Evolutionary conservation across 2,329 filamentous ascomycete species (phyloP).

Genomic region (Penicillium hordei): DNA sequence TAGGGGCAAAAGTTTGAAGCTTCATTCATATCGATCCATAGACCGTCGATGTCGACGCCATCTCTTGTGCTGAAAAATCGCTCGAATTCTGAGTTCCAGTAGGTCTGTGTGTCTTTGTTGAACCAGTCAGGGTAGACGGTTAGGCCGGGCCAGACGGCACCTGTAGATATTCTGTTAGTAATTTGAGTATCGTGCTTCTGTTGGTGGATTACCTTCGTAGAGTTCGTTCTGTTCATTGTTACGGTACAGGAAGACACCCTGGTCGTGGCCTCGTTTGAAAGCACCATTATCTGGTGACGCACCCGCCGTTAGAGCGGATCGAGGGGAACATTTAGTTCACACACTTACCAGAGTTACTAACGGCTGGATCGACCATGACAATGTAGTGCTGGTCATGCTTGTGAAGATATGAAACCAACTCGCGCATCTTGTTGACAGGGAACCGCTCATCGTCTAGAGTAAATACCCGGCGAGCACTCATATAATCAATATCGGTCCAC

Average conservation of each 20-base stretch:
- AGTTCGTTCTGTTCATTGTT: slow-evolving; percentile 52
- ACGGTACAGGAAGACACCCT: slow-evolving; percentile 55
- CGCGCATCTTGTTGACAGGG: slow-evolving; percentile 53
- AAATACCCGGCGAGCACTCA: slow-evolving; percentile 41
- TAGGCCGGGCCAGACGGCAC: slow-evolving; percentile 76
- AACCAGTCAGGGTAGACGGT: slow-evolving; percentile 79
- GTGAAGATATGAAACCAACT: slow-evolving; percentile 67
- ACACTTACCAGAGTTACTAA: slow-evolving; percentile 38
- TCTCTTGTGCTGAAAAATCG: slow-evolving; percentile 62
- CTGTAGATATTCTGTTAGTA: slow-evolving; percentile 27
- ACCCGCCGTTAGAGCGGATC: not conserved
- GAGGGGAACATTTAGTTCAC: no score
- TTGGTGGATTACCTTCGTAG: slow-evolving; percentile 43
- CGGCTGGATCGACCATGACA: slow-evolving; percentile 69
- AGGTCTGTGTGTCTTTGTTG: slow-evolving; percentile 60
- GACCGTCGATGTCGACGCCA: slow-evolving; percentile 72
- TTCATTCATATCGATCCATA: slow-evolving; percentile 75
- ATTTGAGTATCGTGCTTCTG: not conserved
- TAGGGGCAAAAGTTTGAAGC: slow-evolving; percentile 55
- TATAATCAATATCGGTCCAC: slow-evolving; percentile 50
- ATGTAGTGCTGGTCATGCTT: slow-evolving; percentile 67
- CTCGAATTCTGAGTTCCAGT: slow-evolving; percentile 69
- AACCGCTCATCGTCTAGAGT: slow-evolving; percentile 42
- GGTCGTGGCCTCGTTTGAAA: slow-evolving; percentile 62
- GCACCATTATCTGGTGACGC: slow-evolving; percentile 47